phyloP scores from a whole-genome alignment of 129 eudicot species.

The Daucus carota region DNA sequence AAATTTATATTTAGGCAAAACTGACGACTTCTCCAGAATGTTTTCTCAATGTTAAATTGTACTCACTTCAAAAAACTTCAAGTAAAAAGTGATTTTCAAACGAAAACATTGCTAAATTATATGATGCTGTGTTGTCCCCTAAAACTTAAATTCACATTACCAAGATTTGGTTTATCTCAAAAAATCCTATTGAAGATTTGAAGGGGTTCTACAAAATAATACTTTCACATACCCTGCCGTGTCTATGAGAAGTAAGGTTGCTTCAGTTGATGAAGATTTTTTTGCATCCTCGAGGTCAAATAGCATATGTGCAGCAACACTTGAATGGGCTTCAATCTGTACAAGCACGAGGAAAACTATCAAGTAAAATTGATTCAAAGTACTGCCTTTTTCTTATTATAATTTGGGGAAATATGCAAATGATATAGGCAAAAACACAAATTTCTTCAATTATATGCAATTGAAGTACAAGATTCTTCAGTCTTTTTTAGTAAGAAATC shows the following conservation, averaged over 20 bases:
- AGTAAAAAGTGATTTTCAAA: neutral
- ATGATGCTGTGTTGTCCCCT: neutral
- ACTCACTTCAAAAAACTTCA: neutral
- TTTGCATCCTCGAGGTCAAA: conserved; percentile 65
- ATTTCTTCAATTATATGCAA: neutral
- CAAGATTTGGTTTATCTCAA: neutral
- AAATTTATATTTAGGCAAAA: neutral
- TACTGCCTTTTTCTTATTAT: neutral
- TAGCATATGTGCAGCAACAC: conserved; percentile 83
- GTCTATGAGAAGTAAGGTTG: conserved; percentile 84
- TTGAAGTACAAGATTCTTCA: neutral
- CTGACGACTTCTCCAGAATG: neutral
- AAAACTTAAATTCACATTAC: neutral
- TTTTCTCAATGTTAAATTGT: neutral
- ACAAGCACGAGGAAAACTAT: conserved; percentile 9
- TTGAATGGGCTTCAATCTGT: conserved; percentile 85
- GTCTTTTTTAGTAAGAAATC: neutral
- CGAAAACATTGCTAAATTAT: neutral
- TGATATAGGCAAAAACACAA: neutral
- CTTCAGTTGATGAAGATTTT: conserved; percentile 74
- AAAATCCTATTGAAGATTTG: neutral
- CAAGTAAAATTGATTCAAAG: neutral
- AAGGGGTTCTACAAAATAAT: neutral
- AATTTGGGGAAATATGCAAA: neutral
- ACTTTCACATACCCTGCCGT: conserved; percentile 64